Evolutionary conservation across 2,329 filamentous ascomycete genomes (phyloP).

Genomic region (Tolypocladium endophyticum): DNA sequence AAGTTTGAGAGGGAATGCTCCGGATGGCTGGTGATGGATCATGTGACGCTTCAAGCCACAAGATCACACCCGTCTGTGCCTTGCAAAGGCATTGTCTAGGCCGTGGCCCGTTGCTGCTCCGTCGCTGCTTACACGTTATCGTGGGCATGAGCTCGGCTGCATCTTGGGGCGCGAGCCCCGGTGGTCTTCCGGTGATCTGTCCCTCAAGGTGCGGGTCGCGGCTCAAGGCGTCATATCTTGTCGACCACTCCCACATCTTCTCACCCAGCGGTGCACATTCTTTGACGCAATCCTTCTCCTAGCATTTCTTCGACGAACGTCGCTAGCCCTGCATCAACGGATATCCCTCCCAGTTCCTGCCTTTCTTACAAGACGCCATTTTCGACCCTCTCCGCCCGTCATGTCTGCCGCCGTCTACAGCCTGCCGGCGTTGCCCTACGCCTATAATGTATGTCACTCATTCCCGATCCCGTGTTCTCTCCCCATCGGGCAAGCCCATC

Average conservation of each 20-base stretch:
- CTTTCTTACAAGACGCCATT: background rate
- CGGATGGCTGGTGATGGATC: background rate
- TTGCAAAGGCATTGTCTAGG: background rate
- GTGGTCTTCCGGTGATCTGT: background rate
- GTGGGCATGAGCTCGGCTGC: background rate
- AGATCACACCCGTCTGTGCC: background rate
- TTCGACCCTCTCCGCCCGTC: background rate
- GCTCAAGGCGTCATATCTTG: background rate
- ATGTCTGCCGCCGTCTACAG: slow-evolving; percentile 39
- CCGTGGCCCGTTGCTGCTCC: background rate
- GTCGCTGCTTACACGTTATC: background rate
- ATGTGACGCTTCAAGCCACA: background rate
- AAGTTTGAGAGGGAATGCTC: slow-evolving; percentile 24
- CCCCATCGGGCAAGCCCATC: background rate
- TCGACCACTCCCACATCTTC: background rate
- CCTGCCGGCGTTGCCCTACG: slow-evolving; percentile 57
- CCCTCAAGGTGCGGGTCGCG: background rate
- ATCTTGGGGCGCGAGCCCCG: background rate
- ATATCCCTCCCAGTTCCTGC: background rate
- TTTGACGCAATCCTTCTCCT: background rate
- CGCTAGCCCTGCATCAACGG: background rate
- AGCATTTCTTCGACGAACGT: background rate
- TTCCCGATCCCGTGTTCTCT: background rate
- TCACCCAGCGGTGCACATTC: background rate
- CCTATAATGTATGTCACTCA: slow-evolving; percentile 50